Evolutionary conservation across 2,329 filamentous ascomycete species (phyloP), one percentile per base, ranked within the genome.

Genomic region (Exserohilum turcica): DNA sequence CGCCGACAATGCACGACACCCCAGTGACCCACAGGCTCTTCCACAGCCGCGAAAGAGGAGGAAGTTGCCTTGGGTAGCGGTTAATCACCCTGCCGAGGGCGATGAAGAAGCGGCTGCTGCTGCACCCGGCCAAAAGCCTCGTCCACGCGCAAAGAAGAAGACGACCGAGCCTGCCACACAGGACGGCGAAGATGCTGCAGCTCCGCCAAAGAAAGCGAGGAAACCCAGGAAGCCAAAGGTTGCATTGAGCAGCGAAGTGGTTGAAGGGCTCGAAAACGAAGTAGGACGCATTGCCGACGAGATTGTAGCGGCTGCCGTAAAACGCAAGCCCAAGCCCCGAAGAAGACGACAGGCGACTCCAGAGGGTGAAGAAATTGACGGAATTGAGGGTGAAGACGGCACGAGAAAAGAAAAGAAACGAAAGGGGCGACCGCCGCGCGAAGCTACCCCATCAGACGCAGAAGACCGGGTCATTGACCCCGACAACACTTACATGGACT

Each of bases 401-500:
- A 37, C 36, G 27, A 37, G 28, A 16, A 43, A 43, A 15, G 54
- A 60, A 40, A 58, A 59, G n/a, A 68, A 62, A 47, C 61, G 65
- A 6, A 65, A 58, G 43, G 65, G 67, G 19, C 63, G 66, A 2
- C 65, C 61, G 19, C 64, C 64, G n/a, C 60, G 71, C 36, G 64
- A 67, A 43, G 48, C 59, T 13, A 74, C 73, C 6, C 73, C 70
- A 13, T 60, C 67, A 7, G 82, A 57, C 46, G 70, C 73, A 6
- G 72, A 74, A 58, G 59, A 74, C 40, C 75, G 66, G 43, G 54
- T 65, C 65, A 86, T 93, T 48, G 87, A 92, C 66, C 79, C 84
- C 18, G 82, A 82, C 19, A 82, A 81, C 3, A 81, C 89, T 21
- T 90, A 85, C 48, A 91, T 94, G 86, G 83, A 81, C 37, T 88